phyloP scores from a whole-genome alignment of 192 early-diverging fungal genomes.

The Coemansia sp. region DNA sequence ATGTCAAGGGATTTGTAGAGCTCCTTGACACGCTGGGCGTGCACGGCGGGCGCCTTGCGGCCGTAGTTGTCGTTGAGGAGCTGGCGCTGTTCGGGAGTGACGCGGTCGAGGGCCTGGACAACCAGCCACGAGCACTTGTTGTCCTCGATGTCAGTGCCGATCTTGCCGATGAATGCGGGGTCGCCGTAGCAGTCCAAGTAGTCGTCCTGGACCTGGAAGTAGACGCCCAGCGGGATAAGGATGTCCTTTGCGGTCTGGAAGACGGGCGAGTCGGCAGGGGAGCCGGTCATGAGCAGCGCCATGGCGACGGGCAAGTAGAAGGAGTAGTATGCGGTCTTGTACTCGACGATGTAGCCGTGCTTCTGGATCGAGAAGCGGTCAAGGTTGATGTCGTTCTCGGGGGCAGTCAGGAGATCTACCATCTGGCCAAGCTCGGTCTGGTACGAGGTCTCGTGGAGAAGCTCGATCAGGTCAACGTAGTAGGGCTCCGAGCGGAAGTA shows the following conservation, averaged over 20 bases:
- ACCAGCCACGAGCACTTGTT: conserved; percentile 99
- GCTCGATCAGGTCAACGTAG: conserved; percentile 91
- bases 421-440: conserved; percentile 98
- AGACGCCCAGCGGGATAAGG: conserved; percentile 93
- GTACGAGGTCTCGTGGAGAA: conserved; percentile 95
- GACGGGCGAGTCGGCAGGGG: conserved; percentile 69
- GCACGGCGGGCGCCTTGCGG: conserved; percentile 69
- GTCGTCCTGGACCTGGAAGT: conserved; percentile 99
- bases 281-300: conserved; percentile 88
- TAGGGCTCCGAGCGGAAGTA: conserved; percentile 84
- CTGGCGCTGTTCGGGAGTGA: conserved; percentile 81
- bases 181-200: conserved; percentile 96
- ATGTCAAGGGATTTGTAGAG: conserved; percentile 82
- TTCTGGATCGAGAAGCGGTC: conserved; percentile 89
- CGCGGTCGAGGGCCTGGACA: conserved; percentile 83
- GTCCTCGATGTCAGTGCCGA: conserved; percentile 99
- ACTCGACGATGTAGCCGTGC: conserved; percentile 92
- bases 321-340: conserved; percentile 99
- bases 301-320: conserved; percentile 98
- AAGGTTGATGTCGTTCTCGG: conserved; percentile 93
- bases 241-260: conserved; percentile 84
- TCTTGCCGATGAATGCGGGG: conserved; percentile 93
- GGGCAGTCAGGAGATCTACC: conserved; percentile 97
- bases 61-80: conserved; percentile 94
- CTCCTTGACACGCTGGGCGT: conserved; percentile 81